These are phyloP conservation scores for Exobasidium cylindrosporum DNA, from an alignment of 1,284 basidiomycete genomes.

Conservation along the genomic window DNA sequence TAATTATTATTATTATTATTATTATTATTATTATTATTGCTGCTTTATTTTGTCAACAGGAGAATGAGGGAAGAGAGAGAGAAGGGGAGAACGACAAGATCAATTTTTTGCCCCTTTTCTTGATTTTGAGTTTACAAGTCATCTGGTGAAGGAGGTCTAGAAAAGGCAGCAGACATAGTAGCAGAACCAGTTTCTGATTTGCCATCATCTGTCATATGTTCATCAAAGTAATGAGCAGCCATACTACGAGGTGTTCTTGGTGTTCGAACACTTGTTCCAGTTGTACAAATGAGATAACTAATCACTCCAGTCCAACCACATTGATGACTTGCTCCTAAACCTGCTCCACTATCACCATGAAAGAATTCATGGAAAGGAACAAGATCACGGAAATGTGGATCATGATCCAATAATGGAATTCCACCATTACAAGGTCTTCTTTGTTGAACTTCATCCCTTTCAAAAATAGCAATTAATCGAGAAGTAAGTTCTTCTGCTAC, in stretches of 20 bases:
- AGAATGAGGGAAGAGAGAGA: neutral
- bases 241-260: slow-evolving; percentile 75
- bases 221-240: slow-evolving; percentile 80
- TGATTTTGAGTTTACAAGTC: slow-evolving; percentile 26
- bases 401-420: slow-evolving; percentile 77
- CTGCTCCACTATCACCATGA: slow-evolving; percentile 86
- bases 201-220: slow-evolving; percentile 46
- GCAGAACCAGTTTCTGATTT: slow-evolving; percentile 34
- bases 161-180: slow-evolving; percentile 28
- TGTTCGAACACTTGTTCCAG: slow-evolving; percentile 51
- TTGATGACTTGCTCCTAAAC: slow-evolving; percentile 88
- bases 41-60: neutral
- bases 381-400: slow-evolving; percentile 95
- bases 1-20: no score
- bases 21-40: no score
- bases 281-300: slow-evolving; percentile 64
- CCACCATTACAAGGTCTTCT: slow-evolving; percentile 87
- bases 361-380: slow-evolving; percentile 97
- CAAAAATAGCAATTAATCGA: slow-evolving; percentile 93
- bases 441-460: slow-evolving; percentile 75
- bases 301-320: slow-evolving; percentile 74
- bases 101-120: neutral
- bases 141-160: slow-evolving; percentile 44
- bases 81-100: neutral
- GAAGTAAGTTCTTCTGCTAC: slow-evolving; percentile 97